Conservation (phyloP, 1,284 basidiomycete species). For the Dichomitus squalens region DNA sequence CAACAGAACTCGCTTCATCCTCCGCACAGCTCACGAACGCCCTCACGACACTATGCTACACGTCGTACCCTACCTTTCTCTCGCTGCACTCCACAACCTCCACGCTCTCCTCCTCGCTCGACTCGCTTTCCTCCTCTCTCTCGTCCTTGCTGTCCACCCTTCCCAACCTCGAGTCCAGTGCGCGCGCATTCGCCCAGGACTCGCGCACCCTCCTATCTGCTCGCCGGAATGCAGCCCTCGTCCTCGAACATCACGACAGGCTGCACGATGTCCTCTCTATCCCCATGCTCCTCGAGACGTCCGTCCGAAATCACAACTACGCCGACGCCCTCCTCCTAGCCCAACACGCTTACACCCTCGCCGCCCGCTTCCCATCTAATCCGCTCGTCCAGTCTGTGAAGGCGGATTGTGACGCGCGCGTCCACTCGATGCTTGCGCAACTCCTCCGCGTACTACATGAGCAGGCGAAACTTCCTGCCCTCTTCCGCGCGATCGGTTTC, state of each 20-base stretch:
- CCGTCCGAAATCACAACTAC: slow-evolving; percentile 89
- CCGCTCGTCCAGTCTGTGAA: slow-evolving; percentile 58
- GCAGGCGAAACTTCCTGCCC: slow-evolving; percentile 83
- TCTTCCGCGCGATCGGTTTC: slow-evolving; percentile 88
- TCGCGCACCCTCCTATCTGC: slow-evolving; percentile 62
- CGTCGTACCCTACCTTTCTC: slow-evolving; percentile 88
- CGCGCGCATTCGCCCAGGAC: slow-evolving; percentile 62
- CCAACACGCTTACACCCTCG: slow-evolving; percentile 59
- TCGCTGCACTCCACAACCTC: slow-evolving; percentile 76
- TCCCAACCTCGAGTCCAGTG: slow-evolving; percentile 71
- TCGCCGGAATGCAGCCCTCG: slow-evolving; percentile 73
- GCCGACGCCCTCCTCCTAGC: slow-evolving; percentile 86
- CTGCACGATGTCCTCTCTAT: slow-evolving; percentile 89
- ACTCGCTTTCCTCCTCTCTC: slow-evolving; percentile 67
- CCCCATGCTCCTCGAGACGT: slow-evolving; percentile 88
- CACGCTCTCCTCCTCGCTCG: slow-evolving; percentile 67
- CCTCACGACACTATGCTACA: slow-evolving; percentile 84
- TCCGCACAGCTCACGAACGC: slow-evolving; percentile 84
- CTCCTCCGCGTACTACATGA: slow-evolving; percentile 82
- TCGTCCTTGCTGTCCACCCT: slow-evolving; percentile 68
- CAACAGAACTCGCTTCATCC: slow-evolving; percentile 75
- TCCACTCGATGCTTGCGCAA: slow-evolving; percentile 74
- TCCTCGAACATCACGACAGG: slow-evolving; percentile 90
- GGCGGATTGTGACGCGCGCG: slow-evolving; percentile 74
- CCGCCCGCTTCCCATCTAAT: slow-evolving; percentile 42